Base-by-base conservation (phyloP, 441 rosid species). In the Eutrema salsugineum region DNA sequence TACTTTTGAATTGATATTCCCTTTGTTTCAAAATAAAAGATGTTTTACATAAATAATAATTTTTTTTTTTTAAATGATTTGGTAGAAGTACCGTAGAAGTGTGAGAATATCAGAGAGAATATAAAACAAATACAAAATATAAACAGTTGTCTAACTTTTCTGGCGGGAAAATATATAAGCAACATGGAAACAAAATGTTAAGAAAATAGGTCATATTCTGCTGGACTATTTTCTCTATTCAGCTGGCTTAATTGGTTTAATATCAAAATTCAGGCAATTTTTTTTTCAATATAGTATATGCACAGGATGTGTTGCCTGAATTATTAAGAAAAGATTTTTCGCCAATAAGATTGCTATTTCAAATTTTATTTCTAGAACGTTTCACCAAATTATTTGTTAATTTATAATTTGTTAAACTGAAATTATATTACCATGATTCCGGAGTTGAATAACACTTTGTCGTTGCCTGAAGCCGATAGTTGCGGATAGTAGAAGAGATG, bases 341-440 rank as follows among this genome's bases (percentile, higher is more conserved):
- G 22, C 51, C 2, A 46, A 46, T 17, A 16, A 42, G 43, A 53
- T 54, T 54, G 8, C 8, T 8, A n/a, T 16, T 28, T 28, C 9
- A 7, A 32, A 1, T 49, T 42, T 8, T 63, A 19, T 19, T 5
- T 35, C 44, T 47, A 33, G 10, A 48, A 19, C 1, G 0, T 33
- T 5, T 33, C 6, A 49, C 46, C 33, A 33, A 2, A 63, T 28
- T 28, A 5, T 28, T 28, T 28, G 32, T 33, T 22, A 22, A 22
- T 2, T 0, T 9, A 28, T 10, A 40, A 10, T 27, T 42, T 1
- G 27, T 48, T 19, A 8, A 28, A 43, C 3, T 1, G n/a, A 32
- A 16, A 9, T 2, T 46, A 19, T 15, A 14, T 44, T 72, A 92
- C 81, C 94, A 92, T 92, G 19, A 92, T 14, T n/a, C 98, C 94